These are phyloP conservation scores for Claviceps humidiphila DNA, from an alignment of 2,329 filamentous ascomycete genomes.

Conservation along the genomic window DNA sequence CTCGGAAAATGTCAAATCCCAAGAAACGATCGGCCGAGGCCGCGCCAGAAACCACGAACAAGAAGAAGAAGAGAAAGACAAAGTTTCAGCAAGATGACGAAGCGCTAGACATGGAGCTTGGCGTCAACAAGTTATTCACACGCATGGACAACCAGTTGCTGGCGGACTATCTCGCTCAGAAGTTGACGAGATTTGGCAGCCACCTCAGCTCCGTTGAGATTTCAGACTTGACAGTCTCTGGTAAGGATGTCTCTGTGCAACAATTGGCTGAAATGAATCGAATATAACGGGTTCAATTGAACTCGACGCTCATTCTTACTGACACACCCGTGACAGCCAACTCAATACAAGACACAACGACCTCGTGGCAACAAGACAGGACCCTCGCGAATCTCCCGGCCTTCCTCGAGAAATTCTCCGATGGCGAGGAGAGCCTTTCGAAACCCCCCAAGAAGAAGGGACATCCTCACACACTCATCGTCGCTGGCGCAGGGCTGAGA, in stretches of 20 bases:
- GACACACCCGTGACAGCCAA: constrained; percentile 36
- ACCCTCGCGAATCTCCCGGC: constrained; percentile 59
- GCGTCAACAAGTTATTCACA: constrained; percentile 67
- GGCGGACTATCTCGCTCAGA: constrained; percentile 73
- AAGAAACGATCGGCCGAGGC: constrained; percentile 45
- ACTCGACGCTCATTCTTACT: constrained; percentile 2
- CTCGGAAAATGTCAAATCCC: constrained; percentile 21
- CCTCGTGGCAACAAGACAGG: constrained; percentile 54
- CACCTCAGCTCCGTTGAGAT: constrained; percentile 76
- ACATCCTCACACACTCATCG: constrained; percentile 72
- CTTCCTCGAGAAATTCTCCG: constrained; percentile 59
- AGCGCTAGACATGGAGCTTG: constrained; percentile 52
- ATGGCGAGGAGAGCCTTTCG: constrained; percentile 44
- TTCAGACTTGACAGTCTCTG: constrained; percentile 66
- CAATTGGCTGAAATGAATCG: neutral
- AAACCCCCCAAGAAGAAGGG: constrained; percentile 56
- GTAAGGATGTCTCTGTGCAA: constrained; percentile 29
- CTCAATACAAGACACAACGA: constrained; percentile 69
- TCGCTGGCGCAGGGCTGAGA: constrained; percentile 73
- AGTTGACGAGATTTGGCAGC: constrained; percentile 62
- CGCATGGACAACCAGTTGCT: constrained; percentile 73
- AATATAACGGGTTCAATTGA: neutral
- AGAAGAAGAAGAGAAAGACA: constrained; percentile 44
- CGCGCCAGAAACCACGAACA: constrained; percentile 26
- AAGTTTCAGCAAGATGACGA: constrained; percentile 38